Base-by-base conservation (phyloP, 805 yeast genomes). In the Cephaloascus albidus region DNA sequence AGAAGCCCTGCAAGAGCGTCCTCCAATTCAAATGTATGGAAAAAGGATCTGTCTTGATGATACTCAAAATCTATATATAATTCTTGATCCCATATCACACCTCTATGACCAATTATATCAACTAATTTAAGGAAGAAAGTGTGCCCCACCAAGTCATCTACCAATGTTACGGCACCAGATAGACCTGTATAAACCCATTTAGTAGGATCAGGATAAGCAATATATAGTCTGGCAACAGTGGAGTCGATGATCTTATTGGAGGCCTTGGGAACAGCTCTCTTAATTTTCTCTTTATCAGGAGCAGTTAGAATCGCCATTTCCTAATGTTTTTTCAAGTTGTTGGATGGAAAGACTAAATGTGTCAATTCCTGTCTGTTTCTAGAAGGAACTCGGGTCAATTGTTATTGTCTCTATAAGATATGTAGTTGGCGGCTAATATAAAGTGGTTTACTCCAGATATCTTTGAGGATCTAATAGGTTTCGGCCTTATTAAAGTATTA, bases 31-130 rank as follows among this genome's bases (percentile, higher is more conserved):
- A 93, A 93, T 4, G 94, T 72, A 57, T 93, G 97, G 70, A 93
- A 93, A 60, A 86, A 93, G 32, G 95, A 79, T 26, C 98, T 74
- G 58, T 93, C 98, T 59, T 93, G 97, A 53, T 85, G 76, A 60
- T 93, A 93, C 49, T 81, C 81, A 58, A 93, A 88, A 51, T 85
- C 82, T 10, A 86, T 80, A 52, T 85, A 90, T 37, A 93, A 61
- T 59, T 93, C 98, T 59, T 93, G 98, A 58, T 93, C 98, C 98
- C 98, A 93, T 0, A 93, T 47, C 0, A 93, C 95, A 28, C 97
- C 97, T 33, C 83, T 67, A 44, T 78, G 74, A 4, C 94, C 95
- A 31, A 68, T 53, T 26, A 90, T 78, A 53, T 93, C 98, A 4
- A 93, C 94, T 39, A 93, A 56, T 57, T 93, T 93, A 36, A 93